Base-by-base conservation (phyloP, 371 early-diverging fungal genomes). In the Apophysomyces trapeziformis region DNA sequence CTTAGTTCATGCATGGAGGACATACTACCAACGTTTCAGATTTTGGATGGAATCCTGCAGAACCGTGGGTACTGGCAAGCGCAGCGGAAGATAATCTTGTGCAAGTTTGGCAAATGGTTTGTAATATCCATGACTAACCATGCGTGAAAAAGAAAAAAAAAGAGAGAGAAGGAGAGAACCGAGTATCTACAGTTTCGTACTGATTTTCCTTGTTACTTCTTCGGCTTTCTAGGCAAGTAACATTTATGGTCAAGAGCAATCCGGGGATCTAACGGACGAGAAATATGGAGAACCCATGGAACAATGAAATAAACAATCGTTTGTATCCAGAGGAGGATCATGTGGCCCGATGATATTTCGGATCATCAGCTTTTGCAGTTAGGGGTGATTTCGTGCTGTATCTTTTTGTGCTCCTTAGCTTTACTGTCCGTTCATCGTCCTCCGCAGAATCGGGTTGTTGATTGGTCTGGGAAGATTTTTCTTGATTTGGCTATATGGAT, bases 31-130 rank as follows among this genome's bases (percentile, higher is more conserved):
- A 90, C 68, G 92, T 99, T 21, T 91, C 94, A 41, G 99, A 99
- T 77, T 89, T 99, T 62, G 86, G 89, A 41, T 99, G 99, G 99
- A 99, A 98, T 86, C 92, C 88, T 68, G 92, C 95, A 68, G 94
- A 93, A 64, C 96, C 95, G 36, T 99, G 96, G 96, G 95, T 95
- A 44, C 80, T 99, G 64, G 92, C 93, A 67, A 92, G 91, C 59
- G 91, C 95, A 2, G 97, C 96, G 16, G 97, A 98, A 75, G 98
- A 98, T 69, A 98, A 98, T 76, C 89, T 97, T 45, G 86, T 95
- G 54, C 98, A 99, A 86, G 91, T 98, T 3, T 99, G 99, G 99
- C 96, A 96, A 79, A 95, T 96, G 90, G 96, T 89, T 35, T 26
- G 54, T 50, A 50, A 50, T 1, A 50, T 50, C 35, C 54, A 50